Evolutionary conservation across 2,329 filamentous ascomycete genomes (phyloP).

Genomic region (Lachnellula occidentalis): DNA sequence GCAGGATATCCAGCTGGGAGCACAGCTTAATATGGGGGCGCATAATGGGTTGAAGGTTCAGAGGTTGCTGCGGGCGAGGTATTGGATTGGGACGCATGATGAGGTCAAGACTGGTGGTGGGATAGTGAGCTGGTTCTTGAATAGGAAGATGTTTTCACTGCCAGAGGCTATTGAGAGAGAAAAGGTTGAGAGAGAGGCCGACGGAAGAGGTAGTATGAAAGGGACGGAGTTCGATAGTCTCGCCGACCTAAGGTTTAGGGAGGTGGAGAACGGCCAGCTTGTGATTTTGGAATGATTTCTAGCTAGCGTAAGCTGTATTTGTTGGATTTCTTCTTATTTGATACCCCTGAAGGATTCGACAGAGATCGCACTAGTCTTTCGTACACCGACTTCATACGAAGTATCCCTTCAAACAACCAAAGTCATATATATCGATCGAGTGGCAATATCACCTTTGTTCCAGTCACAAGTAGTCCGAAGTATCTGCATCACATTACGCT

Average conservation of each 20-base stretch:
- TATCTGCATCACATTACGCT: no score
- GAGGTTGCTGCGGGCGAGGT: slow-evolving; percentile 45
- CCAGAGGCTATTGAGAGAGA: slow-evolving; percentile 35
- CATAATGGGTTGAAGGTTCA: slow-evolving; percentile 55
- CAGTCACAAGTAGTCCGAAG: no score
- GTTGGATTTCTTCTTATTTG: background rate
- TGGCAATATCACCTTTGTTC: no score
- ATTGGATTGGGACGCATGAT: slow-evolving; percentile 63
- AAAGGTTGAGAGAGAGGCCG: background rate
- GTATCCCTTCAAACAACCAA: no score
- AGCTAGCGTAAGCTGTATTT: background rate
- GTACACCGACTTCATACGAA: no score
- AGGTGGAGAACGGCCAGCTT: slow-evolving; percentile 21
- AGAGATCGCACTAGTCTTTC: no score
- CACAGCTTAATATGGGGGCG: slow-evolving; percentile 59
- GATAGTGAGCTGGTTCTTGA: slow-evolving; percentile 47
- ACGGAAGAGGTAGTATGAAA: background rate
- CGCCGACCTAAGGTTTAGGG: slow-evolving; percentile 17
- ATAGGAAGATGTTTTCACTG: slow-evolving; percentile 39
- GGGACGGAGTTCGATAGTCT: slow-evolving; percentile 9
- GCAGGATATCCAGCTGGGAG: slow-evolving; percentile 50
- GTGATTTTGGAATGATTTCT: slow-evolving; percentile 18
- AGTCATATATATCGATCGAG: no score
- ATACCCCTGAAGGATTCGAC: no score
- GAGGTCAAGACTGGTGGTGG: slow-evolving; percentile 56